Evolutionary conservation across 208 protist species (phyloP), one percentile per base, ranked within the genome.

Genomic region (Entamoeba histolytica): DNA sequence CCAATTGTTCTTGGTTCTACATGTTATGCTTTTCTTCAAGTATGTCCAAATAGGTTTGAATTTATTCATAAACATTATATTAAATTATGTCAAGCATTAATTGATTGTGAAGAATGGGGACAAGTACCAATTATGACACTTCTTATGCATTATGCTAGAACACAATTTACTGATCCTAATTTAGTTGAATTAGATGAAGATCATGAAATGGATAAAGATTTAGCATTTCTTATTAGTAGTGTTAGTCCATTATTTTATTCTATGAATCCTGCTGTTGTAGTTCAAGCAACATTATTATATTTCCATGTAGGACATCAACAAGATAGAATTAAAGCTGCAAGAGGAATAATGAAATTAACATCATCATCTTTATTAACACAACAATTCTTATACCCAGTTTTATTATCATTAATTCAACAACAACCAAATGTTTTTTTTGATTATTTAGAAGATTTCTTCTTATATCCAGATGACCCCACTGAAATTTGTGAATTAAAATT

Each of bases 21-120:
- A 7, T 31, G 92, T 49, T 15, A 28, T 44, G 91, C 91, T 10
- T 94, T 94, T 47, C 87, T 50, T 17, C 10, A 44, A 47, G 49
- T 94, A 12, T 94, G 93, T 49, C 93, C 93, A 19, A 44, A 28
- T 17, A 14, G 92, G 6, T 94, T 44, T 50, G 92, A 93, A 17
- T 6, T 94, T 17, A 91, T 94, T 50, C 93, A 94, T 55, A 31
- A 28, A 49, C 15, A 93, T 39, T 94, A 93, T 55, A 69, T 28
- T 19, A 92, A 49, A 31, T 49, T 94, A 14, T 91, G 87, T 23
- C 28, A 93, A n/a, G 15, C 92, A 31, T 28, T 94, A 8, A 7
- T 93, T 28, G 93, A 94, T 44, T 49, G 92, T 50, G 93, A 94
- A 49, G 52, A 94, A 35, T 93, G 61, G 61, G 78, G 91, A 31